Percentiles rank a stretch among this genome's conserved stretches.
Evolutionary conservation across 2,329 filamentous ascomycete genomes (phyloP).

Genomic region (Anisogramma anomala): DNA sequence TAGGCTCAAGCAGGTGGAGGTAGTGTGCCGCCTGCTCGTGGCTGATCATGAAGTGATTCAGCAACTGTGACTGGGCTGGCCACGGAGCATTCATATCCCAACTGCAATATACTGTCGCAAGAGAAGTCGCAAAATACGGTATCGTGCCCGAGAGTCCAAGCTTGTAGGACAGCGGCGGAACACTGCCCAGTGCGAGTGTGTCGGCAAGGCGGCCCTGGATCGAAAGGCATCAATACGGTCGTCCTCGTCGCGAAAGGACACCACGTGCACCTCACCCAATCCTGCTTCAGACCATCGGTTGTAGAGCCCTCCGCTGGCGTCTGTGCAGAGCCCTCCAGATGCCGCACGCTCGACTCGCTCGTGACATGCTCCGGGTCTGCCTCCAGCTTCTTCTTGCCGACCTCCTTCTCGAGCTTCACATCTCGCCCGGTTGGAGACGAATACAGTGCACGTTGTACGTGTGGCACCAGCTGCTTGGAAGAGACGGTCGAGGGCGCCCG

Average conservation of each 20-base stretch:
- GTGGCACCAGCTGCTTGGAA: conserved; percentile 13
- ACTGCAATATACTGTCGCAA: conserved; percentile 70
- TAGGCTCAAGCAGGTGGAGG: conserved; percentile 65
- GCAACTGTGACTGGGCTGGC: conserved; percentile 45
- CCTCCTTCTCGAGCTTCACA: conserved; percentile 41
- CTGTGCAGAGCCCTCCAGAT: conserved; percentile 27
- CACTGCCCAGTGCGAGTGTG: conserved; percentile 51
- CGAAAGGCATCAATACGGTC: background rate
- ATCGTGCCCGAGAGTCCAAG: conserved; percentile 68
- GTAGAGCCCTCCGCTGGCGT: conserved; percentile 20
- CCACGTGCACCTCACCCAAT: conserved; percentile 38
- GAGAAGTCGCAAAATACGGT: conserved; percentile 74
- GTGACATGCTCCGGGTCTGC: conserved; percentile 50
- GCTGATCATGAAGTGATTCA: conserved; percentile 55
- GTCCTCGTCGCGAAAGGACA: background rate
- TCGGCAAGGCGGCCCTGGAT: conserved; percentile 52
- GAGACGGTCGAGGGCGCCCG: background rate
- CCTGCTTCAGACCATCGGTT: conserved; percentile 28
- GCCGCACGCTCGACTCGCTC: conserved; percentile 41
- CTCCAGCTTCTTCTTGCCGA: conserved; percentile 44
- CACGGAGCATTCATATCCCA: conserved; percentile 66
- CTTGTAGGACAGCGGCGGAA: conserved; percentile 56
- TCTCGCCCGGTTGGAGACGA: conserved; percentile 33
- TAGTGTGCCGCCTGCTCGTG: conserved; percentile 61
- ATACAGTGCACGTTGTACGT: conserved; percentile 17